Conservation (phyloP, 495 filamentous ascomycete genomes). For the Alectoria sarmentosa region DNA sequence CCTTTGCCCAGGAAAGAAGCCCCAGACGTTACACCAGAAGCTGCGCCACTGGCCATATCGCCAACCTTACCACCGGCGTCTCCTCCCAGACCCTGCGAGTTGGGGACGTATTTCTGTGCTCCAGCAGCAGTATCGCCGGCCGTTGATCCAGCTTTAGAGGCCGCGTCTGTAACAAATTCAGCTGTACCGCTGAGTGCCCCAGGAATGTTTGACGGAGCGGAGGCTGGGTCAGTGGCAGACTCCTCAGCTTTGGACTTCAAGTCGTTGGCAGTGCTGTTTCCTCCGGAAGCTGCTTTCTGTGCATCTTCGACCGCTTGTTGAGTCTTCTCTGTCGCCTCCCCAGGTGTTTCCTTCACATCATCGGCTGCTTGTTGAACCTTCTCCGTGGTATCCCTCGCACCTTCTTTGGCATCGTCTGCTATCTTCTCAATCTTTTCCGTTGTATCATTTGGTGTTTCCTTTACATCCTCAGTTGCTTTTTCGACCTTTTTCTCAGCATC, state of each 20-base stretch:
- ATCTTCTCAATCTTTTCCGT: neutral
- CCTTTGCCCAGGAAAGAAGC: conserved; percentile 1
- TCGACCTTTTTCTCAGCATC: neutral
- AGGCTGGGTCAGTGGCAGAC: neutral
- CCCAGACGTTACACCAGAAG: conserved; percentile 4
- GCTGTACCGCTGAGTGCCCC: neutral
- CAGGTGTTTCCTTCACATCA: neutral
- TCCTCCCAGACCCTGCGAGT: conserved; percentile 2
- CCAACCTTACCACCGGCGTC: conserved; percentile 4
- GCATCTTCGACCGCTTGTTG: conserved; percentile 9
- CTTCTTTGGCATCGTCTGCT: neutral
- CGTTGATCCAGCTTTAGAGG: neutral
- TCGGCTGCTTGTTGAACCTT: neutral
- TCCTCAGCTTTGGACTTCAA: conserved; percentile 13
- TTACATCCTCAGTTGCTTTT: neutral
- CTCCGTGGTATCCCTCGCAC: neutral
- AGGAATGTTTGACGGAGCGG: neutral
- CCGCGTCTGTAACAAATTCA: neutral
- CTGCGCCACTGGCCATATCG: conserved; percentile 8
- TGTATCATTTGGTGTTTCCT: neutral
- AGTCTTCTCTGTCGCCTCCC: conserved; percentile 9
- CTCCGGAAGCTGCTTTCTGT: conserved; percentile 10
- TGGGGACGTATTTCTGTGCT: conserved; percentile 7
- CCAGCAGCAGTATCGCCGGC: neutral
- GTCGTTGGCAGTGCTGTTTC: conserved; percentile 1